Percentiles rank a stretch among this genome's conserved stretches.
Evolutionary conservation across 2,329 filamentous ascomycete genomes (phyloP).

Genomic region (Pseudohalonectria lignicola): DNA sequence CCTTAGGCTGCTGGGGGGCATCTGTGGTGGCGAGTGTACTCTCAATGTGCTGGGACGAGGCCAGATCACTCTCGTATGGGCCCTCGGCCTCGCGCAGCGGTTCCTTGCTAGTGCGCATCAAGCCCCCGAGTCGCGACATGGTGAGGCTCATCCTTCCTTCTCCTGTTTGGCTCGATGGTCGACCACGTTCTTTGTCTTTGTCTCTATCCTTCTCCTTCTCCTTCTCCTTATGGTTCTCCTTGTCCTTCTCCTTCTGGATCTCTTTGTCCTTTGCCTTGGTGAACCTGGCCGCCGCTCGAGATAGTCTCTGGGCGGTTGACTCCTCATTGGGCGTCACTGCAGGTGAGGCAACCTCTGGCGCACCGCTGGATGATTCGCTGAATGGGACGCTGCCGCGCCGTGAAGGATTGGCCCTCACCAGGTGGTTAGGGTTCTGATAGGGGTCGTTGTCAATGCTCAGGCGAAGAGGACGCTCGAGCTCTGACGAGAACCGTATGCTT

Average conservation of each 20-base stretch:
- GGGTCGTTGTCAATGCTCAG: slow-evolving; percentile 31
- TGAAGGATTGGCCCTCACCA: slow-evolving; percentile 21
- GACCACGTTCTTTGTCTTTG: slow-evolving; percentile 19
- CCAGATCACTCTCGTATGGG: slow-evolving; percentile 5
- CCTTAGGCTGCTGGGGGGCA: background rate
- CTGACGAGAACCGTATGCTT: slow-evolving; percentile 44
- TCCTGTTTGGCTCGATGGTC: slow-evolving; percentile 46
- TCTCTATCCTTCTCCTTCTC: background rate
- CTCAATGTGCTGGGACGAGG: slow-evolving; percentile 14
- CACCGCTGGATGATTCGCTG: slow-evolving; percentile 21
- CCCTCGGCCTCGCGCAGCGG: slow-evolving; percentile 20
- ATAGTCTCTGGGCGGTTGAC: slow-evolving; percentile 39
- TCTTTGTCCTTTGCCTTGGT: slow-evolving; percentile 19
- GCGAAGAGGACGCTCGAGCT: slow-evolving; percentile 37
- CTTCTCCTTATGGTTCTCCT: background rate
- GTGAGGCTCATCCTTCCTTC: slow-evolving; percentile 47
- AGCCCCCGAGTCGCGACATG: slow-evolving; percentile 42
- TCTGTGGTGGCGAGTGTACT: background rate
- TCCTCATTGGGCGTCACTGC: slow-evolving; percentile 40
- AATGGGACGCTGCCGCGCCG: slow-evolving; percentile 40
- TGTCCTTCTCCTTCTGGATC: slow-evolving; percentile 1
- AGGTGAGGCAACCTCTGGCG: slow-evolving; percentile 14
- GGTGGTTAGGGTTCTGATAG: too few relatives aligned
- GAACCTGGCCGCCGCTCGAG: slow-evolving; percentile 46
- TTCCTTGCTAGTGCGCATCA: slow-evolving; percentile 41